These are phyloP conservation scores for Leishmania martiniquensis DNA, from an alignment of 208 protist genomes.

Conservation along the genomic window DNA sequence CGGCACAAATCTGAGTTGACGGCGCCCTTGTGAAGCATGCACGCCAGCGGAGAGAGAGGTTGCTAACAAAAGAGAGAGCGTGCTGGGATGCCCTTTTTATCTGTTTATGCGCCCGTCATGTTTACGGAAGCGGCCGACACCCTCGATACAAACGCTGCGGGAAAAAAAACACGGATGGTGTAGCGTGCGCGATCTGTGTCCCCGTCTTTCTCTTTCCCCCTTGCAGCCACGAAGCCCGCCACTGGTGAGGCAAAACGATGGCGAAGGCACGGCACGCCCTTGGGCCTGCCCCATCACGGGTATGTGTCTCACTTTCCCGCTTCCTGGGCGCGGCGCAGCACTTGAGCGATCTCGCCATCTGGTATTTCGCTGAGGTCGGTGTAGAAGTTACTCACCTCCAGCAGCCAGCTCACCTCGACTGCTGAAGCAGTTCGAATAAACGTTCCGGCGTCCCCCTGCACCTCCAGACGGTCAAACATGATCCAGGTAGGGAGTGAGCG, in stretches of 20 bases:
- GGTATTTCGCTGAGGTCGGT: conserved; percentile 57
- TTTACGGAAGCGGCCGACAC: neutral
- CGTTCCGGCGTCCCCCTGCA: conserved; percentile 74
- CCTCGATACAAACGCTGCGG: neutral
- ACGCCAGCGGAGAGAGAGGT: neutral
- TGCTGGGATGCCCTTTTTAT: neutral
- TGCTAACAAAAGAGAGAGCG: neutral
- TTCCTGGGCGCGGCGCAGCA: conserved; percentile 33
- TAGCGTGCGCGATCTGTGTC: no score
- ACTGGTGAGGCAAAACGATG: no score
- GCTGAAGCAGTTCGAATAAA: conserved; percentile 68
- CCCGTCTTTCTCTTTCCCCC: no score
- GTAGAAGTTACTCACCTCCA: conserved; percentile 76
- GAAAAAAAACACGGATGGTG: no score
- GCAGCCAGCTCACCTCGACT: conserved; percentile 79
- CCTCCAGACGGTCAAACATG: conserved; percentile 85
- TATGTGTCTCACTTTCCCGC: neutral
- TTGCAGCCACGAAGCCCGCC: no score
- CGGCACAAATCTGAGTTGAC: neutral
- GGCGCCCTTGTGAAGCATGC: neutral
- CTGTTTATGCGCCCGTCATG: neutral
- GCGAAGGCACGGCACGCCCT: neutral
- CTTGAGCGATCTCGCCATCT: conserved; percentile 68
- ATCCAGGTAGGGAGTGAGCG: conserved; percentile 61
- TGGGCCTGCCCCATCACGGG: neutral